phyloP scores from a whole-genome alignment of 2,329 filamentous ascomycete genomes.

The Xylogone sp. region DNA sequence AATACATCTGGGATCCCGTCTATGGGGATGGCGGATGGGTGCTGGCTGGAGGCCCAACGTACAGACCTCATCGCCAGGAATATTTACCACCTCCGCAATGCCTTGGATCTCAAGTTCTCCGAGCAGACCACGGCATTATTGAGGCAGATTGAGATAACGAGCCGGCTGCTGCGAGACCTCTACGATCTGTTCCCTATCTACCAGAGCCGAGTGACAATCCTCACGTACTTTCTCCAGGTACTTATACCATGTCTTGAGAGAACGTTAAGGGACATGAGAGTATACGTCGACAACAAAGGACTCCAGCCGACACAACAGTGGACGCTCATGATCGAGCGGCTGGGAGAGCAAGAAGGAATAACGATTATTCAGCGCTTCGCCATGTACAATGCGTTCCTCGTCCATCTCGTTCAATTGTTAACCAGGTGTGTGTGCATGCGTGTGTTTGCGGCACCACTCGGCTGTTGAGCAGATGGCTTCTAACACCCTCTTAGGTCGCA shows the following conservation, averaged over 20 bases:
- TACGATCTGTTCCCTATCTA: slow-evolving; percentile 52
- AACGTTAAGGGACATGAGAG: slow-evolving; percentile 49
- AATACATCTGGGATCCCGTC: no score
- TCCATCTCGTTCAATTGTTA: slow-evolving; percentile 45
- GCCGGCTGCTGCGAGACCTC: slow-evolving; percentile 48
- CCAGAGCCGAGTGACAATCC: slow-evolving; percentile 43
- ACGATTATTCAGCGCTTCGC: slow-evolving; percentile 49
- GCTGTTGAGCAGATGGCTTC: slow-evolving; percentile 12
- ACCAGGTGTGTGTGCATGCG: slow-evolving; percentile 44
- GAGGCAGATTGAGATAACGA: slow-evolving; percentile 28
- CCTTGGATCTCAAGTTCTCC: slow-evolving; percentile 39
- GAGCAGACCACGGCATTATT: slow-evolving; percentile 45
- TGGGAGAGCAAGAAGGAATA: slow-evolving; percentile 49
- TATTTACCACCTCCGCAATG: slow-evolving; percentile 45
- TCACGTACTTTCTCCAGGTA: slow-evolving; percentile 53
- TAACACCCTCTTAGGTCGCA: slow-evolving; percentile 37
- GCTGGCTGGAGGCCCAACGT: slow-evolving; percentile 50
- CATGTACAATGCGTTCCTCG: slow-evolving; percentile 53
- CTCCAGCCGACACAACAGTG: slow-evolving; percentile 47
- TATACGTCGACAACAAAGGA: slow-evolving; percentile 46
- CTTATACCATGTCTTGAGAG: slow-evolving; percentile 53
- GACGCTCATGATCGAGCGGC: slow-evolving; percentile 54
- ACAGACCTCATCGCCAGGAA: slow-evolving; percentile 44
- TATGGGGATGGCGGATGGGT: slow-evolving; percentile 41
- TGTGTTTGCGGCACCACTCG: slow-evolving; percentile 1